These are phyloP conservation scores for Pichia sp. DNA, from an alignment of 1,139 yeast species.

Conservation along the genomic window DNA sequence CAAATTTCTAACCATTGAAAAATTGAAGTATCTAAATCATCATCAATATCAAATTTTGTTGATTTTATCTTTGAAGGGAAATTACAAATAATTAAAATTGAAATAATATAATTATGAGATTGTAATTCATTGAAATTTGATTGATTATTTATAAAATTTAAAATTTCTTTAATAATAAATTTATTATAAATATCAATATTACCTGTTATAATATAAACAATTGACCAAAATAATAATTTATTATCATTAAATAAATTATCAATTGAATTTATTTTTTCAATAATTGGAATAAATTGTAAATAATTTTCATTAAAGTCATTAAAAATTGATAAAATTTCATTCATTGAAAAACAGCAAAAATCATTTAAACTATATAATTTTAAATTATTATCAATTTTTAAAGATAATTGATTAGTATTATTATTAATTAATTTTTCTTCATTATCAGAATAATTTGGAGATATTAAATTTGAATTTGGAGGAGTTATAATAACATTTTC, in stretches of 20 bases:
- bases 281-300: conserved; percentile 22
- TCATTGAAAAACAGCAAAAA: conserved; percentile 6
- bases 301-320: conserved; percentile 19
- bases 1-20: conserved; percentile 24
- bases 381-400: no score
- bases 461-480: conserved; percentile 5
- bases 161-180: conserved; percentile 12
- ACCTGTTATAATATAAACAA: conserved; percentile 20
- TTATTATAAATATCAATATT: conserved; percentile 17
- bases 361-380: conserved; percentile 3
- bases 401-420: no score
- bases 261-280: conserved; percentile 21
- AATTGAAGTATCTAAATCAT: conserved; percentile 17
- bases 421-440: neutral
- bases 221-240: conserved; percentile 27
- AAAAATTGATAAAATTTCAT: conserved; percentile 12
- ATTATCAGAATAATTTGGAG: conserved; percentile 5
- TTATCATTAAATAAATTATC: conserved; percentile 17
- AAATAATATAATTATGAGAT: conserved; percentile 15
- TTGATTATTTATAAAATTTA: neutral
- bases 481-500: conserved; percentile 7
- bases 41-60: conserved; percentile 10
- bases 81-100: conserved; percentile 22
- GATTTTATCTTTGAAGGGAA: conserved; percentile 21
- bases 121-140: conserved; percentile 5